Evolutionary conservation across 1,139 yeast genomes (phyloP), one percentile per base, ranked within the genome.

Genomic region (Waltiozyma sp.): DNA sequence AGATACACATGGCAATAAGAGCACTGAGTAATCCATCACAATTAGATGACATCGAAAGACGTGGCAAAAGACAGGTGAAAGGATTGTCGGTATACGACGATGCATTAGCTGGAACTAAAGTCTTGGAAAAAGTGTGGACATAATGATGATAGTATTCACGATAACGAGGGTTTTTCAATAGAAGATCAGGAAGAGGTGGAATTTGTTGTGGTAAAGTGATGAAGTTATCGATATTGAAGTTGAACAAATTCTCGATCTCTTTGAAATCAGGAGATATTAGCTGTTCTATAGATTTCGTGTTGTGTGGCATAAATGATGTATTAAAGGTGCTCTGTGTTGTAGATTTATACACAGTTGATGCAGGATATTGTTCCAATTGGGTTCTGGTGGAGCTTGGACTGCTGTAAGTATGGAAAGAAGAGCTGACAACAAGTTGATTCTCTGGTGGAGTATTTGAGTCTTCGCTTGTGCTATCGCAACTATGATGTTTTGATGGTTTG

Each of bases 21-120:
- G 83, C 65, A 2, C 84, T 71, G 49, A 82, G 61, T 13, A 84
- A 61, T 15, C 64, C 66, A 13, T 65, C 64, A 0, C 84, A 73
- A 4, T 78, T 74, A 43, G 72, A 68, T 18, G 70, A 67, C 69
- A 80, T 66, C 0, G 93, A 89, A 74, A 84, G 70, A 49, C 74
- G 75, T 0, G 93, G 91, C 16, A 84, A 59, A 5, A 81, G 61
- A 8, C 72, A 70, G 47, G 72, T 72, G 61, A 83, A 82, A 0
- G 94, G 94, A 52, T 83, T 84, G 19, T 75, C 77, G 19, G 62
- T 66, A 54, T 80, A 79, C 4, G 72, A 55, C 16, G 65, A 60
- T 2, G 74, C 66, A 6, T 88, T 87, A 0, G 86, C 81, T 0
- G 93, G 91, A 6, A 81, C 87, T 34, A 83, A 63, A 37, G 73